Base-by-base conservation (phyloP, 768 basidiomycete species). In the Xanthoconium stramineum region DNA sequence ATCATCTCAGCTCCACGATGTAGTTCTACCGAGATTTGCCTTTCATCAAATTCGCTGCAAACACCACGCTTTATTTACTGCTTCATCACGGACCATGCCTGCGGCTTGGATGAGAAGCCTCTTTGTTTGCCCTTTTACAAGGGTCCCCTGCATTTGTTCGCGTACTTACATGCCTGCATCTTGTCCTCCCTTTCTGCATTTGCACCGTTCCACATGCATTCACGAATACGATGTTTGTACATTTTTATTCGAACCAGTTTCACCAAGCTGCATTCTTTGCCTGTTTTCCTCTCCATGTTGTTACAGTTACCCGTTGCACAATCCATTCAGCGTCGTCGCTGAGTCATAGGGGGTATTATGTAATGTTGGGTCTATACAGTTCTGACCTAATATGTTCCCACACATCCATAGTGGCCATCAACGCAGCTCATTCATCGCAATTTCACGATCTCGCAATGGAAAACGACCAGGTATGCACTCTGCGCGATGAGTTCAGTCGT, bases 401-500 rank as follows among this genome's bases (percentile, higher is more conserved):
- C 70, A 43, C 65, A 62, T 69, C 51, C n/a, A 40, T n/a, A 20
- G 15, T 20, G 48, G 12, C 47, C 46, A 50, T 11, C 33, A 33
- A 6, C 24, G 37, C 32, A 24, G 37, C 42, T 46, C 52, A 14
- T 55, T 47, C 51, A 45, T 35, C 29, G 17, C 52, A 36, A 40
- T 45, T 46, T 53, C 49, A 58, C 53, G 33, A 66, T 61, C 58
- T 69, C 63, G 74, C 76, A 74, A 93, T 93, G 91, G 89, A 93
- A 85, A 93, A 93, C 89, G 91, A 91, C 74, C 84, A 87, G 78
- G 91, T 90, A 70, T 60, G 86, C 75, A 19, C 30, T 51, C 19
- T 15, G 6, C 17, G 45, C 19, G 19, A 40, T 14, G 13, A 1
- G 4, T 8, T 17, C 11, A 11, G 24, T 51, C 39, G 14, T 2